Conservation (phyloP, 2,329 filamentous ascomycete genomes). For the Sporothrix humicola region DNA sequence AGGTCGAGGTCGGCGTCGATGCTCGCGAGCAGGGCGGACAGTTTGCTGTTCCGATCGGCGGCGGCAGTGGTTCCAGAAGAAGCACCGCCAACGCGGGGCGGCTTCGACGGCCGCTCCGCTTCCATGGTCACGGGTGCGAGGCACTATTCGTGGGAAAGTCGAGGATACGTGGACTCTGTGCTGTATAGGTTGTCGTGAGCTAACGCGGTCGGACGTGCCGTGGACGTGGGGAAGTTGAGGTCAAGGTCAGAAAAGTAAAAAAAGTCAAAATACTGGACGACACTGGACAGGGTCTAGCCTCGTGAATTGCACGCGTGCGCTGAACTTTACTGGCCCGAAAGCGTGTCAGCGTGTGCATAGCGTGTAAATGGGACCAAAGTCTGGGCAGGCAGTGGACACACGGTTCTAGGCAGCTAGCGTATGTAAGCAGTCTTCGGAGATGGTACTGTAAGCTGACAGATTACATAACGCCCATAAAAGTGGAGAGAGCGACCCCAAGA, state of each 20-base stretch:
- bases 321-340: neutral
- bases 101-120: constrained; percentile 1
- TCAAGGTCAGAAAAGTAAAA: neutral
- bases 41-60: constrained; percentile 15
- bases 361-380: neutral
- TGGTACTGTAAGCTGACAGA: too few species aligned
- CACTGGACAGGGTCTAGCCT: neutral
- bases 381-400: neutral
- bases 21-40: constrained; percentile 10
- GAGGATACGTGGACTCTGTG: too few species aligned
- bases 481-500: neutral
- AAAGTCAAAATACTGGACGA: neutral
- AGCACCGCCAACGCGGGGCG: neutral
- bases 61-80: neutral
- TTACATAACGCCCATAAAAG: neutral
- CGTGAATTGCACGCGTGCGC: neutral
- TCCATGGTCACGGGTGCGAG: neutral
- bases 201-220: neutral
- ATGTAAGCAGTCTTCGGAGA: neutral
- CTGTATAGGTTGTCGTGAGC: neutral
- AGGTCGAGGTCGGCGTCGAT: constrained; percentile 26
- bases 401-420: neutral
- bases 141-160: too few species aligned
- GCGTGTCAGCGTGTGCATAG: neutral
- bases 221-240: neutral